Conservation (phyloP, 495 filamentous ascomycete species). For the Friedmanniomyces endolithicus region DNA sequence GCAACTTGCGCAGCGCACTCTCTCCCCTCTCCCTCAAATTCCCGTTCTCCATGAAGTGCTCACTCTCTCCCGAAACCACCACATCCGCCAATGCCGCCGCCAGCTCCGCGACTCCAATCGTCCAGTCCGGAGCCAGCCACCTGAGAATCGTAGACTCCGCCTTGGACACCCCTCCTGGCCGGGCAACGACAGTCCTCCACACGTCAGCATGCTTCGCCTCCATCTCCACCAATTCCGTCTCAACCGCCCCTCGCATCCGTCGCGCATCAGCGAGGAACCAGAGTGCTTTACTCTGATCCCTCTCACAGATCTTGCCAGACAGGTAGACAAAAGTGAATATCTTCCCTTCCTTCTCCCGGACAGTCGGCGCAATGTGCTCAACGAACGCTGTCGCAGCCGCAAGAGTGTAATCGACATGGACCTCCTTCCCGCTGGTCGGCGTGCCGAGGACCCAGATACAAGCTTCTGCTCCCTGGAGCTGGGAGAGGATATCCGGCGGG, state of each 20-base stretch:
- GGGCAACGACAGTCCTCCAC: slow-evolving; percentile 2
- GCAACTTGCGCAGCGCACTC: not conserved
- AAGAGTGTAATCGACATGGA: slow-evolving; percentile 36
- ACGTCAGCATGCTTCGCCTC: slow-evolving; percentile 6
- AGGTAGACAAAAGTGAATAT: slow-evolving; percentile 42
- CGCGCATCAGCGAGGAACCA: slow-evolving; percentile 35
- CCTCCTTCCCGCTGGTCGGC: slow-evolving; percentile 20
- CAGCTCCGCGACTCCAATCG: slow-evolving; percentile 20
- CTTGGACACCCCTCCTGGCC: slow-evolving; percentile 1
- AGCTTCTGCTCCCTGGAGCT: slow-evolving; percentile 38
- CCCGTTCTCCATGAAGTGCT: slow-evolving; percentile 11
- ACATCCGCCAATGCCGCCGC: slow-evolving; percentile 20
- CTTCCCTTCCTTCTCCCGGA: slow-evolving; percentile 17
- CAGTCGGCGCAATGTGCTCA: slow-evolving; percentile 1
- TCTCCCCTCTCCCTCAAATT: not conserved
- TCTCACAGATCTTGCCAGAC: slow-evolving; percentile 37
- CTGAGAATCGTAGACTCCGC: not conserved
- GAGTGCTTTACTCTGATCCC: slow-evolving; percentile 35
- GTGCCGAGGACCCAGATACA: slow-evolving; percentile 38
- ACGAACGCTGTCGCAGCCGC: slow-evolving; percentile 35
- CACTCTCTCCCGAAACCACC: slow-evolving; percentile 13
- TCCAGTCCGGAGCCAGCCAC: slow-evolving; percentile 5
- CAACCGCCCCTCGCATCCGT: slow-evolving; percentile 30
- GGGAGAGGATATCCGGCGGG: slow-evolving; percentile 28
- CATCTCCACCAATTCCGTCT: not conserved